Evolutionary conservation across 495 filamentous ascomycete species (phyloP), one percentile per base, ranked within the genome.

Genomic region (Hypoxylon trugodes): DNA sequence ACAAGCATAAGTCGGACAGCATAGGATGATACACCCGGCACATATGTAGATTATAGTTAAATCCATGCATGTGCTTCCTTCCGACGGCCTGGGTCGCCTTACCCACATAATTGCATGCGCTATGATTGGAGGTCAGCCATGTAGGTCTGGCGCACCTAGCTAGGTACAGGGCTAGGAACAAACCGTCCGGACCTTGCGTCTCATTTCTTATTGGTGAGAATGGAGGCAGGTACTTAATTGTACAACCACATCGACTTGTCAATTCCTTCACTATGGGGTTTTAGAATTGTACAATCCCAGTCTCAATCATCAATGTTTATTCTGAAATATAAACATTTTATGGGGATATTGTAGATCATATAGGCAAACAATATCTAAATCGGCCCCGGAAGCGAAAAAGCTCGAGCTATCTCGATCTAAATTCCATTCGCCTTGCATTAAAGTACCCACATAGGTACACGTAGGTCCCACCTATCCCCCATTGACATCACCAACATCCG

Each of bases 401-500:
- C 12, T 42, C 9, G 55, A 59, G 36, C 55, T 59, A 59, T 43
- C n/a, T 28, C 19, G 42, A 46, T 46, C 24, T 18, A 22, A 47
- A 57, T 48, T 24, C 24, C 33, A 47, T 32, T 15, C 21, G 32
- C 18, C 48, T 40, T 52, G 61, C 46, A 53, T 65, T n/a, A n/a
- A 33, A 42, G 30, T 26, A 15, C 32, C 46, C 48, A 54, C 35
- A 15, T 46, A 48, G 22, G 50, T 55, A 65, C 35, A 54, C 40
- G 35, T 55, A 50, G 33, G 62, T 60, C 43, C 50, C 56, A 59
- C 50, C 36, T 25, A 60, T 41, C 24, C 12, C n/a, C 37, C 35
- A 28, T 58, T 66, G 63, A 66, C 63, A 66, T 66, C 63, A 66
- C 63, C 63, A 66, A 37, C n/a, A 18, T 28, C n/a, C n/a, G n/a